Percentiles rank a stretch among this genome's conserved stretches.
Evolutionary conservation across 2,329 filamentous ascomycete species (phyloP).

Genomic region (Venturia asperata): DNA sequence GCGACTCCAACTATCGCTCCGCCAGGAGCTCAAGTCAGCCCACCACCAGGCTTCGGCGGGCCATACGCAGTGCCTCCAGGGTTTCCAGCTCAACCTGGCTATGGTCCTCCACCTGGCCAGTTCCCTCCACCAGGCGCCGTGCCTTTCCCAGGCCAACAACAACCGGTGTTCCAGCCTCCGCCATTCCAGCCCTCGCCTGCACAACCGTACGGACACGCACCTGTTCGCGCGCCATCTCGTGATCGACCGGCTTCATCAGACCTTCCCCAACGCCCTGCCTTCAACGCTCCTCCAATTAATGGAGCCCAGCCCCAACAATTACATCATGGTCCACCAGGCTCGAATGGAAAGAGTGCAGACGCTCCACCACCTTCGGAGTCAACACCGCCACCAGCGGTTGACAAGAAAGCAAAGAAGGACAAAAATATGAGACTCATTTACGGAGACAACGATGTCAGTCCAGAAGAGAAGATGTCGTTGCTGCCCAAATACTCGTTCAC

Average conservation of each 20-base stretch:
- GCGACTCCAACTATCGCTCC: constrained; percentile 8
- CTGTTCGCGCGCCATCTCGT: constrained; percentile 36
- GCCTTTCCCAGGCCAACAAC: constrained; percentile 14
- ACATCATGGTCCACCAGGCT: constrained; percentile 42
- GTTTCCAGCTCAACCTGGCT: constrained; percentile 11
- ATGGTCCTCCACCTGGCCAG: constrained; percentile 34
- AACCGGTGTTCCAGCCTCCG: constrained; percentile 15
- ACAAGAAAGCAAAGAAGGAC: constrained; percentile 63
- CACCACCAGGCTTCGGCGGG: constrained; percentile 11
- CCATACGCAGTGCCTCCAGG: constrained; percentile 12
- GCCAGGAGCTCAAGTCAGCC: constrained; percentile 11
- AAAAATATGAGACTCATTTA: constrained; percentile 62
- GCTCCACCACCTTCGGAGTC: constrained; percentile 8
- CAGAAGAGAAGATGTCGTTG: constrained; percentile 82
- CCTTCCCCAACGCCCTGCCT: constrained; percentile 54
- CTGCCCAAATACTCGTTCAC: constrained; percentile 68
- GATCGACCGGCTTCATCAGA: constrained; percentile 50
- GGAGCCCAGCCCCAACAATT: constrained; percentile 50
- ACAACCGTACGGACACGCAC: constrained; percentile 2
- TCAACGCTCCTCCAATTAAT: constrained; percentile 48
- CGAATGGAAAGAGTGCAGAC: constrained; percentile 26
- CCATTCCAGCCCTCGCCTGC: constrained; percentile 11
- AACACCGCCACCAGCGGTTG: constrained; percentile 30
- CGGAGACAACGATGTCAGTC: constrained; percentile 69
- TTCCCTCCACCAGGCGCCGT: constrained; percentile 30